phyloP scores from a whole-genome alignment of 805 yeast species.

The Blastobotrys chiropterorum region DNA sequence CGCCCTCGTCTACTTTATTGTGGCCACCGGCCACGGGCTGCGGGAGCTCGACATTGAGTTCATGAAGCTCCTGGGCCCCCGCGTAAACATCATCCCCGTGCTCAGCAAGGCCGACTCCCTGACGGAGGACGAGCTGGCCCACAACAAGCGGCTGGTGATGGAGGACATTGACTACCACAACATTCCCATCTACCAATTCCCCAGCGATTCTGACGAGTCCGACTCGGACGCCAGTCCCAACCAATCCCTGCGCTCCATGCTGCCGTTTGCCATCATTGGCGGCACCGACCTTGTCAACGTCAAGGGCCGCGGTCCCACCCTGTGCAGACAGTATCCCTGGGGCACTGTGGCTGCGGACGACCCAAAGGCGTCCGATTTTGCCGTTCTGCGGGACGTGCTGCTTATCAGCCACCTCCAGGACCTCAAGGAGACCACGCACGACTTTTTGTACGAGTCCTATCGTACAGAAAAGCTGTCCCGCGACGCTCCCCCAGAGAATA shows the following conservation, averaged over 20 bases:
- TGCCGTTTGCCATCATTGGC: slow-evolving; percentile 62
- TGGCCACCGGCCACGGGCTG: slow-evolving; percentile 47
- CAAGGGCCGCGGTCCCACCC: slow-evolving; percentile 34
- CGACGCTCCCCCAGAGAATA: no score
- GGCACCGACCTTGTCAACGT: slow-evolving; percentile 46
- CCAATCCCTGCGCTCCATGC: slow-evolving; percentile 35
- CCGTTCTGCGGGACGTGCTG: slow-evolving; percentile 69
- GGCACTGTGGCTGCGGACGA: slow-evolving; percentile 57
- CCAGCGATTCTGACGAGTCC: slow-evolving; percentile 54
- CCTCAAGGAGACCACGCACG: slow-evolving; percentile 83
- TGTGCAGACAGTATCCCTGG: slow-evolving; percentile 56
- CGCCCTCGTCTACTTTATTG: slow-evolving; percentile 69
- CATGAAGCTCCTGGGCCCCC: slow-evolving; percentile 69
- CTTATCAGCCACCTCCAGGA: slow-evolving; percentile 82
- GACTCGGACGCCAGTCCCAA: slow-evolving; percentile 28
- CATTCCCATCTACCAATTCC: slow-evolving; percentile 71
- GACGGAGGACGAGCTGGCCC: slow-evolving; percentile 67
- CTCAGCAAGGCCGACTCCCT: slow-evolving; percentile 82
- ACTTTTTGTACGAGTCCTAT: slow-evolving; percentile 78
- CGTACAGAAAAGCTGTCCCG: slow-evolving; percentile 81
- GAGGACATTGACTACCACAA: slow-evolving; percentile 67
- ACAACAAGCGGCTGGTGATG: slow-evolving; percentile 68
- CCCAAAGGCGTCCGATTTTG: slow-evolving; percentile 73
- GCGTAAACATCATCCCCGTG: slow-evolving; percentile 84
- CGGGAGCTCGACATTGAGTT: slow-evolving; percentile 72